phyloP scores from a whole-genome alignment of 2,329 filamentous ascomycete genomes.

The Pleomassaria siparia region DNA sequence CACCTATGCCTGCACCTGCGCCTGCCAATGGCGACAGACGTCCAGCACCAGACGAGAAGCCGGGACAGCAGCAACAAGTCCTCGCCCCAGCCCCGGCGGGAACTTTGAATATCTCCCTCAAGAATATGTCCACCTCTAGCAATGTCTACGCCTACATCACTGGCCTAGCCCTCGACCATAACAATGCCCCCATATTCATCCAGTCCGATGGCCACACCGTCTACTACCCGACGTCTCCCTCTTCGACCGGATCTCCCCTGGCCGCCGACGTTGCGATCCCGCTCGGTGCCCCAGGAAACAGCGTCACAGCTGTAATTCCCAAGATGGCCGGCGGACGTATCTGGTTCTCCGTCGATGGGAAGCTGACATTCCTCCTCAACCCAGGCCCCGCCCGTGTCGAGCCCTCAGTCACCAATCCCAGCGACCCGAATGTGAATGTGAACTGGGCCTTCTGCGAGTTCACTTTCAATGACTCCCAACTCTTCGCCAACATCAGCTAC shows the following conservation, averaged over 20 bases:
- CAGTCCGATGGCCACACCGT: slow-evolving; percentile 65
- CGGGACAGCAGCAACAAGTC: slow-evolving; percentile 26
- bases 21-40: slow-evolving; percentile 8
- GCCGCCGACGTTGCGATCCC: slow-evolving; percentile 62
- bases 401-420: slow-evolving; percentile 68
- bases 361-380: slow-evolving; percentile 70
- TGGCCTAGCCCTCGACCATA: slow-evolving; percentile 62
- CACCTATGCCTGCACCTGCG: slow-evolving; percentile 3
- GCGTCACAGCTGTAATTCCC: slow-evolving; percentile 65
- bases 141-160: slow-evolving; percentile 71
- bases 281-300: slow-evolving; percentile 63
- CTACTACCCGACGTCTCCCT: slow-evolving; percentile 65
- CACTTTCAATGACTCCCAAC: slow-evolving; percentile 49
- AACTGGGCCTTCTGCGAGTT: slow-evolving; percentile 53
- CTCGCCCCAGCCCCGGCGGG: slow-evolving; percentile 15
- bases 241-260: slow-evolving; percentile 54
- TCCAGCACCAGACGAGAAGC: slow-evolving; percentile 9
- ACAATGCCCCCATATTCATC: slow-evolving; percentile 63
- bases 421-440: slow-evolving; percentile 50
- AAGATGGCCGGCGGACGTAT: slow-evolving; percentile 70
- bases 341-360: slow-evolving; percentile 66
- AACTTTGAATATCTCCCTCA: slow-evolving; percentile 62
- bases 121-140: slow-evolving; percentile 65
- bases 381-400: slow-evolving; percentile 73
- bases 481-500: slow-evolving; percentile 63